These are phyloP conservation scores for Ceriops zippeliana DNA, from an alignment of 345 rosid species.

Conservation along the genomic window DNA sequence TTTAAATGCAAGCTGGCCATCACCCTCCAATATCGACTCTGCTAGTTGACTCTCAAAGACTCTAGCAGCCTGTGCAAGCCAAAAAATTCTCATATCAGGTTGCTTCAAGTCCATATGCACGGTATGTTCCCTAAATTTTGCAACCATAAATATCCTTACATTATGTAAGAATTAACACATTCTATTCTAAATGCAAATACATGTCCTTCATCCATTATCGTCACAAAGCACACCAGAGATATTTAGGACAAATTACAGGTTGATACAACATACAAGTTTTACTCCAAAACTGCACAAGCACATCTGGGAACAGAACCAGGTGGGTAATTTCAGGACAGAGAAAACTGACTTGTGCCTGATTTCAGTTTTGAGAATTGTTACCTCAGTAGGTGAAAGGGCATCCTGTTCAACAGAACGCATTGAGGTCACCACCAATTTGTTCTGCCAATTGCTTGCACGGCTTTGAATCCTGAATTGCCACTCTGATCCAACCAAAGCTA, in stretches of 20 bases:
- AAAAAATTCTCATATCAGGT: conserved; percentile 6
- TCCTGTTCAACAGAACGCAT: conserved; percentile 94
- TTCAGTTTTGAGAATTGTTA: conserved; percentile 21
- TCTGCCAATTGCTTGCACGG: conserved; percentile 97
- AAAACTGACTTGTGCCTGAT: conserved; percentile 10
- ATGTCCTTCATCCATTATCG: not conserved
- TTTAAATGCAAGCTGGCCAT: conserved; percentile 94
- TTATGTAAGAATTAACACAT: not conserved
- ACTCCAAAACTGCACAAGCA: no score
- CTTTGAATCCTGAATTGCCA: conserved; percentile 98
- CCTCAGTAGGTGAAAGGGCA: conserved; percentile 92
- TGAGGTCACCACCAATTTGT: conserved; percentile 85
- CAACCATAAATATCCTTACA: not conserved
- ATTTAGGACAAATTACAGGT: no score
- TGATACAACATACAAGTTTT: no score
- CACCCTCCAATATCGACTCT: conserved; percentile 93
- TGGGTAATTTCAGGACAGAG: not conserved
- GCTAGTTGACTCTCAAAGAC: conserved; percentile 94
- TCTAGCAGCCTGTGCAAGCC: conserved; percentile 69
- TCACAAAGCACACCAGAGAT: no score
- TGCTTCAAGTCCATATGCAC: conserved; percentile 9
- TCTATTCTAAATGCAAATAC: not conserved
- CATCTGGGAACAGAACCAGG: no score
- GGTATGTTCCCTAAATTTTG: not conserved
- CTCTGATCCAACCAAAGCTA: conserved; percentile 96